Evolutionary conservation across 495 filamentous ascomycete genomes (phyloP), one percentile per base, ranked within the genome.

Genomic region (Penicillium ucsense): DNA sequence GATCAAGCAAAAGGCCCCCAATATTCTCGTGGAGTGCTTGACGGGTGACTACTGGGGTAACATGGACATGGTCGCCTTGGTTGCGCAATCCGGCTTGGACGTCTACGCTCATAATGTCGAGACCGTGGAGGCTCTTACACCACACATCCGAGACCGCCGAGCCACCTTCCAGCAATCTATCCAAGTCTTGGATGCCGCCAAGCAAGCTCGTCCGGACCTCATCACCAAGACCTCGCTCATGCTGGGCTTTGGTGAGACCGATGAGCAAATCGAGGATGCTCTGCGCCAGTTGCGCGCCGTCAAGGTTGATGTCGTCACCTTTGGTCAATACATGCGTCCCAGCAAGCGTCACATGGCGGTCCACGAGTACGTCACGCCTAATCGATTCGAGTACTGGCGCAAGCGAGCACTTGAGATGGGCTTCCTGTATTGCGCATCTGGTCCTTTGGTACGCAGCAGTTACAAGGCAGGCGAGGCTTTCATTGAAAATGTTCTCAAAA

Each of bases 391-490:
- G 58, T 66, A 84, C 46, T 97, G 94, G 94, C 77, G 86, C 40
- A 75, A 88, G 67, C 81, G 89, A 35, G 94, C 92, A 6, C 75
- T 96, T 10, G 89, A 95, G 32, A 80, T 97, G 83, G 94, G 92
- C 34, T 98, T 98, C 76, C 62, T 98, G 49, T 97, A 97, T 63
- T 92, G 88, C 64, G 92, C 92, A 4, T 91, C 86, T 38, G 92
- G 92, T 4, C 92, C 92, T 3, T 66, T 98, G 39, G 92, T 98
- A 6, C 75, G 92, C 49, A 94, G 88, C 44, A 90, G 85, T 32
- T 98, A 98, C 67, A 98, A 98, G 71, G 92, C 92, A 8, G 92
- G 92, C 6, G 92, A 98, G 71, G 89, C 88, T 0, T 98, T 98
- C 67, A 97, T 98, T 50, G 94, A 98, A 75, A 97, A 98, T 55